These are phyloP conservation scores for Trifolium fragiferum DNA, from an alignment of 306 rosid species.

Conservation along the genomic window DNA sequence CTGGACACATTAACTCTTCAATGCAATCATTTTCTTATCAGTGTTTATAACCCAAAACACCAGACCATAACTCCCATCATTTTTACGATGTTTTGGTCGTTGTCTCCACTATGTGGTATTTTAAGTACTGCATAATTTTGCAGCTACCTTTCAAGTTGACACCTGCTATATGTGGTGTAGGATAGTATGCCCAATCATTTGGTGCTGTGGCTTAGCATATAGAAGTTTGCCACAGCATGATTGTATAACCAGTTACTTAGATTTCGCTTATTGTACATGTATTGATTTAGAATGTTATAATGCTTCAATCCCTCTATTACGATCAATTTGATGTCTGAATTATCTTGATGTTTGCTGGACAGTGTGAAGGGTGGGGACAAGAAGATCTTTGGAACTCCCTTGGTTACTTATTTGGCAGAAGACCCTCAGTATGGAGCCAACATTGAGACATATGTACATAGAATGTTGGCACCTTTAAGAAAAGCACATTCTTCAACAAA, in stretches of 20 bases:
- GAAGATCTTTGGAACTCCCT: conserved; percentile 85
- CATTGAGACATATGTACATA: conserved; percentile 61
- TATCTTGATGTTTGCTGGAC: conserved; percentile 55
- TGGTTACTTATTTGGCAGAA: conserved; percentile 76
- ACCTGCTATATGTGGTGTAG: conserved; percentile 31
- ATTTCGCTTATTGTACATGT: conserved; percentile 38
- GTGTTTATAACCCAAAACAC: conserved; percentile 9
- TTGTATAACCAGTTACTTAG: conserved; percentile 27
- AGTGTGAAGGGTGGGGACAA: conserved; percentile 66
- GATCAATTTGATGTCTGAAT: conserved; percentile 40
- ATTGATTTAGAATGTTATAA: conserved; percentile 32
- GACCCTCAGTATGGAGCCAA: conserved; percentile 63
- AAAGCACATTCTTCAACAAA: conserved; percentile 59
- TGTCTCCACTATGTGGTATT: conserved; percentile 33
- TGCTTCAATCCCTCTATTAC: conserved; percentile 33
- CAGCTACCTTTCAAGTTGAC: conserved; percentile 36
- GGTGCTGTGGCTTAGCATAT: conserved; percentile 19
- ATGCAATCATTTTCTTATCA: conserved; percentile 21
- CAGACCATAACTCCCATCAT: conserved; percentile 20
- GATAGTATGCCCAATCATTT: conserved; percentile 19
- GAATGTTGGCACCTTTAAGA: conserved; percentile 73
- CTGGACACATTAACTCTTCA: conserved; percentile 1
- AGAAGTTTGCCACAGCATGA: conserved; percentile 26
- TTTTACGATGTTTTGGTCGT: conserved; percentile 13
- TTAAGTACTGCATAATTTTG: conserved; percentile 22